phyloP scores from a whole-genome alignment of 306 rosid genomes.

The Echinosophora koreensis region DNA sequence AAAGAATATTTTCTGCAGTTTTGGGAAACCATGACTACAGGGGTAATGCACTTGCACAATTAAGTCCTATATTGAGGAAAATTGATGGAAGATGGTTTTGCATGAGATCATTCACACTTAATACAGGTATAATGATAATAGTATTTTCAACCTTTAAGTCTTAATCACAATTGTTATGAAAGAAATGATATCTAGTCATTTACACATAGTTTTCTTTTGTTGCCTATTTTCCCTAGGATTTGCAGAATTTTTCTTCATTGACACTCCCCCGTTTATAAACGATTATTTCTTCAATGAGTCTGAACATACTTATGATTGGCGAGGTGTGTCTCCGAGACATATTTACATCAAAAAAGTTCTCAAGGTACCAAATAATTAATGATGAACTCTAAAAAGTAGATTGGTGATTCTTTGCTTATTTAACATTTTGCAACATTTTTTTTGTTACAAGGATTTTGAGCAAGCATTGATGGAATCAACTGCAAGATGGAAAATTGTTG shows the following conservation, averaged over 20 bases:
- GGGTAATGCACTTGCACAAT: constrained; percentile 45
- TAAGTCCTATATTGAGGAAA: constrained; percentile 57
- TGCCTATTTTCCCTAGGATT: constrained; percentile 41
- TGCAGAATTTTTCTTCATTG: constrained; percentile 72
- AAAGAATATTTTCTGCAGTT: constrained; percentile 33
- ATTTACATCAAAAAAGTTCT: constrained; percentile 56
- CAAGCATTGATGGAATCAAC: constrained; percentile 45
- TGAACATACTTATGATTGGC: constrained; percentile 67
- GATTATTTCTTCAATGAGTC: constrained; percentile 56
- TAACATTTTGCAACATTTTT: neutral
- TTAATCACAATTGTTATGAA: neutral
- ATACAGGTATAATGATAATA: constrained; percentile 49
- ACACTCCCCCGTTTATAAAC: constrained; percentile 71
- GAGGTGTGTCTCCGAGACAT: constrained; percentile 58
- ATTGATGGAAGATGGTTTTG: constrained; percentile 70
- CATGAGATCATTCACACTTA: constrained; percentile 59
- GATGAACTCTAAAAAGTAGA: neutral
- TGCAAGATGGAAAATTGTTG: constrained; percentile 57
- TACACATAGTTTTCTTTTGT: neutral
- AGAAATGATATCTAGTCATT: neutral
- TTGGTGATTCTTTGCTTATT: neutral
- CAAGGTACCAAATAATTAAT: constrained; percentile 53
- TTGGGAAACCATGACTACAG: constrained; percentile 51
- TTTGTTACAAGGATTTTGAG: constrained; percentile 42
- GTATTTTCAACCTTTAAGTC: neutral